Evolutionary conservation across 2,329 filamentous ascomycete species (phyloP), one percentile per base, ranked within the genome.

Genomic region (Cercospora sp.): DNA sequence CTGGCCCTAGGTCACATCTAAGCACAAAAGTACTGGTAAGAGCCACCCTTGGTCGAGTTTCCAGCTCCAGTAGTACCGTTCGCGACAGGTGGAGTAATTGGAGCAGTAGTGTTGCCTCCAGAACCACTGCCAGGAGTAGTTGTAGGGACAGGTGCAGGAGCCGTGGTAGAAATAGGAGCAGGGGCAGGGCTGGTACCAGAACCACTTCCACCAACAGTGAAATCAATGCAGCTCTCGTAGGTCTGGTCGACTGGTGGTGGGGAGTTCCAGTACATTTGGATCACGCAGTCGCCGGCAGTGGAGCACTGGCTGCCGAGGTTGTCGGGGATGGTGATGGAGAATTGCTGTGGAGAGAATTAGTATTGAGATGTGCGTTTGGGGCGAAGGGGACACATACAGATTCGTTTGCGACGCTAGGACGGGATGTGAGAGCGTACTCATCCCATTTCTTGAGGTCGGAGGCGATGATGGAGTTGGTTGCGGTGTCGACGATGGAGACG

Each of bases 251-350:
- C 84, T 13, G 79, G 73, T 16, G 86, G 67, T 13, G 66, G 66
- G 34, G 67, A 86, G 69, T 87, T 82, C 87, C 87, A 89, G 78
- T 82, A 88, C 86, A 87, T 89, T 78, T 89, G 87, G 57, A 89
- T 81, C 3, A 86, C 85, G 74, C 85, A 85, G 67, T 79, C 78
- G 51, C 86, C 86, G 21, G 82, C 81, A 10, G 77, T 81, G 43
- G 81, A 75, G 74, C 84, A 86, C 70, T 83, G 75, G 68, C 73
- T 75, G 66, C 80, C 80, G 57, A 87, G 77, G 72, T 84, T 81
- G 40, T 74, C 73, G 5, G 86, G 86, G 73, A 88, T 85, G 64
- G 82, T 87, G 75, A 88, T 79, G 70, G 78, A 79, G 79, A 87
- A 88, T 58, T 77, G 77, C 65, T 80, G 83, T 16, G 3, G 18